Percentiles rank a stretch among this genome's conserved stretches.
These are phyloP conservation scores for Cynara cardunculus DNA, from an alignment of 129 eudicot species.

Conservation along the genomic window DNA sequence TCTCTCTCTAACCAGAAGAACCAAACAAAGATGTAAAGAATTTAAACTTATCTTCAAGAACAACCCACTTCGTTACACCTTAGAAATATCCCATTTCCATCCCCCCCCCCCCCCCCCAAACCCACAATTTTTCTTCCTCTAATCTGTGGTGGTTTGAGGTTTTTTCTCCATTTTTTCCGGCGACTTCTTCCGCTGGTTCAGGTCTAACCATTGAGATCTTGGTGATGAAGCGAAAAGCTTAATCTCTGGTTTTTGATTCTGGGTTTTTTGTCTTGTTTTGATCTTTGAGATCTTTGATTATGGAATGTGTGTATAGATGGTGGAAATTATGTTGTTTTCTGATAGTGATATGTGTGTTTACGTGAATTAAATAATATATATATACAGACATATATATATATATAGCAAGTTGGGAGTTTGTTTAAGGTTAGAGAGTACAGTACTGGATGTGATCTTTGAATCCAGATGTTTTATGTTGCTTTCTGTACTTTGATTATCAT, in stretches of 20 bases:
- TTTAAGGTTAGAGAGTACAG: constrained; percentile 15
- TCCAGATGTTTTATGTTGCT: constrained; percentile 87
- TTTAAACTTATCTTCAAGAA: constrained; percentile 53
- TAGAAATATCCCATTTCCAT: background rate
- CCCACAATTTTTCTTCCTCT: background rate
- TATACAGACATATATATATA: background rate
- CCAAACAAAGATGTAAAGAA: constrained; percentile 21
- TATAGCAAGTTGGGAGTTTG: constrained; percentile 15
- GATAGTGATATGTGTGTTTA: constrained; percentile 14
- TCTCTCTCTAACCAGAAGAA: background rate
- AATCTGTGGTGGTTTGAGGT: background rate
- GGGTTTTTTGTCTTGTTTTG: constrained; percentile 1
- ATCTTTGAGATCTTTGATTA: background rate
- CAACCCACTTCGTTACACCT: too few relatives aligned
- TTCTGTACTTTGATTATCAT: constrained; percentile 25
- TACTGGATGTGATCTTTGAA: background rate
- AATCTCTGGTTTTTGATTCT: background rate
- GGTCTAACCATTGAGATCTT: background rate
- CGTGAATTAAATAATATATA: constrained; percentile 6
- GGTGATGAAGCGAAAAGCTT: background rate
- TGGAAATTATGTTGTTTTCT: background rate
- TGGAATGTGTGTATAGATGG: constrained; percentile 2
- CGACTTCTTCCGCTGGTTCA: background rate
- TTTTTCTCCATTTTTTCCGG: constrained; percentile 1
- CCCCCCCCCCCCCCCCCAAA: background rate